Percentiles rank a stretch among this genome's conserved stretches.
Evolutionary conservation across 2,329 filamentous ascomycete species (phyloP).

Genomic region (Pseudogymnoascus destructans): DNA sequence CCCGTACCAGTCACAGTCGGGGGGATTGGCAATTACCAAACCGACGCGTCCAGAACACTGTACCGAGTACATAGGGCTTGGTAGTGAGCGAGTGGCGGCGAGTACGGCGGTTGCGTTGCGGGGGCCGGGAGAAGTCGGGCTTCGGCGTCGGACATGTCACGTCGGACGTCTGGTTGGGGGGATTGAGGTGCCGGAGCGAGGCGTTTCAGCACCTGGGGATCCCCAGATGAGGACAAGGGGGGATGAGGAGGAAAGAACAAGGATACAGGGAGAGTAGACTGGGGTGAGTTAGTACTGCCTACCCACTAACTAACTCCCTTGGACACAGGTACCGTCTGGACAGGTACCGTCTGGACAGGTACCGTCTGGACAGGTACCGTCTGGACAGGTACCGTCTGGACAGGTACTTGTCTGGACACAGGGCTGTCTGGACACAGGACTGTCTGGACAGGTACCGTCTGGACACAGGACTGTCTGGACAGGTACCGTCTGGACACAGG

Average conservation of each 20-base stretch:
- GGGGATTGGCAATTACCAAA: background rate
- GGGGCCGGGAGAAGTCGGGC: background rate
- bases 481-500: too few relatives aligned
- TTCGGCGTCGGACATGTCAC: background rate
- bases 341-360: too few relatives aligned
- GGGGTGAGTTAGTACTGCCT: background rate
- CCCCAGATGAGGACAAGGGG: background rate
- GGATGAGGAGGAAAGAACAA: background rate
- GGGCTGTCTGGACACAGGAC: too few relatives aligned
- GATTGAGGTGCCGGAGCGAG: background rate
- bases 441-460: too few relatives aligned
- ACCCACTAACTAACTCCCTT: too few relatives aligned
- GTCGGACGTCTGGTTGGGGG: too few relatives aligned
- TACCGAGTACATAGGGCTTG: background rate
- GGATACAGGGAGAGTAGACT: background rate
- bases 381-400: too few relatives aligned
- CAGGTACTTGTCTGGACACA: too few relatives aligned
- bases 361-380: too few relatives aligned
- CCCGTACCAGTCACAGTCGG: background rate
- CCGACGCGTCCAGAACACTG: background rate
- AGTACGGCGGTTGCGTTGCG: too few relatives aligned
- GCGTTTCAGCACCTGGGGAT: background rate
- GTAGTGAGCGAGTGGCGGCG: background rate
- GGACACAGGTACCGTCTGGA: too few relatives aligned
- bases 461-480: too few relatives aligned